A percentile compares a stretch with the other conserved stretches of the same genome.
Evolutionary conservation across 108 stramenopile species (phyloP).

Genomic region (Stephanodiscus minutulus): DNA sequence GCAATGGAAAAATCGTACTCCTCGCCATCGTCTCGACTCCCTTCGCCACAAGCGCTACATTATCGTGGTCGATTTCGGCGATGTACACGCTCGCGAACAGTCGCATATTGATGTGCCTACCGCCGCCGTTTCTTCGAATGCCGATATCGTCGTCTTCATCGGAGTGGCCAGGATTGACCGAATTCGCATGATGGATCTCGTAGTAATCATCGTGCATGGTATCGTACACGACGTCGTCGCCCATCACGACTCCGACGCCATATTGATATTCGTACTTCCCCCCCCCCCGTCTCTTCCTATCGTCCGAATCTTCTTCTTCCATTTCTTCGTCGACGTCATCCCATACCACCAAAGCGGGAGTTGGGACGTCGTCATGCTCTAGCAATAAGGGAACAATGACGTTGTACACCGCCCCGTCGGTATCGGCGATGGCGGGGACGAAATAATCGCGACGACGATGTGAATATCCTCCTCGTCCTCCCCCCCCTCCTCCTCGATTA

Average conservation of each 20-base stretch:
- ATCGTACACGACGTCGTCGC: slow-evolving; percentile 41
- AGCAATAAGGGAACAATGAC: slow-evolving; percentile 63
- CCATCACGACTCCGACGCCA: slow-evolving; percentile 35
- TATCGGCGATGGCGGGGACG: slow-evolving; percentile 44
- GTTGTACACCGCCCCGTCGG: slow-evolving; percentile 57
- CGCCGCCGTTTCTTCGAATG: not conserved
- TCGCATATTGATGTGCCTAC: slow-evolving; percentile 41
- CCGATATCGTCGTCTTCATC: not conserved
- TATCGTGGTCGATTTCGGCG: slow-evolving; percentile 52
- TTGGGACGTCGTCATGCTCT: slow-evolving; percentile 33
- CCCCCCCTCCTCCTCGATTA: not conserved
- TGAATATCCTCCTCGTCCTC: not conserved
- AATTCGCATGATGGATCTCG: slow-evolving; percentile 13
- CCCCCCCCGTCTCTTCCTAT: not conserved
- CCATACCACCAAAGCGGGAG: slow-evolving; percentile 45
- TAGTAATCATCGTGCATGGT: slow-evolving; percentile 14
- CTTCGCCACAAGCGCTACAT: slow-evolving; percentile 30
- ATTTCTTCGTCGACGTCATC: slow-evolving; percentile 7
- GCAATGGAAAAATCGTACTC: slow-evolving; percentile 35
- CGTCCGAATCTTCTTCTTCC: not conserved
- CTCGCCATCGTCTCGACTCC: slow-evolving; percentile 24
- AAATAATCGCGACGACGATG: slow-evolving; percentile 3
- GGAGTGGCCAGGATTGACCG: not conserved
- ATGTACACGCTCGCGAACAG: slow-evolving; percentile 64
- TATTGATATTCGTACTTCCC: slow-evolving; percentile 36